Evolutionary conservation across 179 eudicot genomes (phyloP), one percentile per base, ranked within the genome.

Genomic region (Amaranthus tricolor): DNA sequence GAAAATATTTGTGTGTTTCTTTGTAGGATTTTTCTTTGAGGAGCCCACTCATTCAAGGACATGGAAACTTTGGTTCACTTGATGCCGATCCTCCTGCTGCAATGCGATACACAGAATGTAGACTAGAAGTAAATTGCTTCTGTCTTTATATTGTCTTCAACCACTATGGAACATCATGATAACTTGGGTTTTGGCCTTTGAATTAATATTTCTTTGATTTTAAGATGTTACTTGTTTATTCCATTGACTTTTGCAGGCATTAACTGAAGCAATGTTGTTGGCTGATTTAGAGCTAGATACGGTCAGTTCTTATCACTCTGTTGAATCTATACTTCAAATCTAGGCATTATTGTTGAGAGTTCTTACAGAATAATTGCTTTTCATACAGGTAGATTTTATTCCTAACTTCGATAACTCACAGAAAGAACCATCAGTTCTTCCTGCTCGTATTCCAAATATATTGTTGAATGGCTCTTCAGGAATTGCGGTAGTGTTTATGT

Each of bases 81-180:
- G 99, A 95, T 88, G 97, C 97, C 52, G 99, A 95, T 80, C 97
- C 97, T 78, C 92, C 99, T 57, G 99, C 99, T 73, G 99, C 99
- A 69, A 95, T 95, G 99, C 96, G 99, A 15, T 95, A 95, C 84
- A 95, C 99, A n/a, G 99, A 95, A 82, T 95, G 99, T 85, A 90
- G 97, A 84, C 85, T 95, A 77, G 90, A 91, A 80, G 99, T 95
- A 87, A 73, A 86, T 71, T 79, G 47, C 43, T 74, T 9, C 52
- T 48, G 58, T 52, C 55, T 52, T 66, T 71, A 9, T n/a, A 45
- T 66, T 24, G 52, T 62, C 56, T 21, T 69, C 12, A 24, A 66
- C 59, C 59, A 51, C 19, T 21, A 50, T 21, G 17, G 45, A 67
- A 20, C 19, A 6, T 50, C 52, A 44, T 20, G 19, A 0, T 43